phyloP scores from a whole-genome alignment of 202 grass and related monocot species.

The Setaria viridis region DNA sequence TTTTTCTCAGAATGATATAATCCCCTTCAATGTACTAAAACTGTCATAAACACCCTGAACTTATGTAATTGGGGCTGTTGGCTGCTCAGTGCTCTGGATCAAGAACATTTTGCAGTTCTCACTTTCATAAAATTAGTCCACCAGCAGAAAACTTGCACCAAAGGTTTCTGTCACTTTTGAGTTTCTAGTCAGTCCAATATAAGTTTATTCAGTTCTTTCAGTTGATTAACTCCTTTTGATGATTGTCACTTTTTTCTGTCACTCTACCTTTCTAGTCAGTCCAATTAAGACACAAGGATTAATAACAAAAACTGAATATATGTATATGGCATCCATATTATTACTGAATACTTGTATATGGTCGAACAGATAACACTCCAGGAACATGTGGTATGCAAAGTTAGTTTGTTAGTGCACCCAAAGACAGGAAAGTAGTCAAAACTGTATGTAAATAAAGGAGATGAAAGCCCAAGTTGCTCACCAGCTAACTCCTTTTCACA shows the following conservation, averaged over 20 bases:
- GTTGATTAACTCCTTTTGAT: too few relatives aligned
- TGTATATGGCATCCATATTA: constrained; percentile 13
- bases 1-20: background rate
- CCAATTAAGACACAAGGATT: background rate
- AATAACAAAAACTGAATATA: background rate
- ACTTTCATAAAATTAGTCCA: background rate
- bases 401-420: constrained; percentile 1
- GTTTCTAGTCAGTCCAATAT: too few relatives aligned
- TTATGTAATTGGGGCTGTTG: background rate
- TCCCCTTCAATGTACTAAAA: background rate
- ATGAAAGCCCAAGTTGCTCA: constrained; percentile 40
- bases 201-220: too few relatives aligned
- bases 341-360: constrained; percentile 43
- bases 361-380: constrained; percentile 77
- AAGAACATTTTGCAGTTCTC: background rate
- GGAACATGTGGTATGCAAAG: constrained; percentile 62
- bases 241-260: too few relatives aligned
- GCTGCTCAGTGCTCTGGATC: background rate
- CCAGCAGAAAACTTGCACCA: background rate
- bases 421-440: background rate
- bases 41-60: background rate
- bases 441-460: background rate
- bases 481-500: constrained; percentile 73
- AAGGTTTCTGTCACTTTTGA: too few relatives aligned
- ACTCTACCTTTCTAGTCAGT: too few relatives aligned